Evolutionary conservation across 192 early-diverging fungal species (phyloP).

Genomic region (Backusella mclennaniae): DNA sequence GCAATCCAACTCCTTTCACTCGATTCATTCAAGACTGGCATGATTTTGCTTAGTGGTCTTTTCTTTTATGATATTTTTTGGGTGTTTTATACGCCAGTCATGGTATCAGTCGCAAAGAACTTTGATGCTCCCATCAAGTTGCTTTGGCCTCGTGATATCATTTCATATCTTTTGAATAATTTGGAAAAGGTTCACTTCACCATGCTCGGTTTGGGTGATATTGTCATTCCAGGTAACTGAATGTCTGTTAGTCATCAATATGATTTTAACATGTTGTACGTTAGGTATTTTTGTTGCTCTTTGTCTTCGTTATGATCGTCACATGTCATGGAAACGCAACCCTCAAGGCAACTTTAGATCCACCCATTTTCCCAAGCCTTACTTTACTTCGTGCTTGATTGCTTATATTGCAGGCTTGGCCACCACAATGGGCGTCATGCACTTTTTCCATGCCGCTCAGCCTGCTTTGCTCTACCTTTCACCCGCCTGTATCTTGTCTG

Average conservation of each 20-base stretch:
- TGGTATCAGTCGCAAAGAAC: constrained; percentile 96
- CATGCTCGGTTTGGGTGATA: constrained; percentile 96
- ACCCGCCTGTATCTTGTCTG: constrained; percentile 92
- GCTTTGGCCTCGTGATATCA: constrained; percentile 76
- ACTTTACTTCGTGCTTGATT: constrained; percentile 78
- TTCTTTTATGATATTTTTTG: constrained; percentile 99
- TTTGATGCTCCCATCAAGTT: constrained; percentile 98
- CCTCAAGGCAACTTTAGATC: constrained; percentile 51
- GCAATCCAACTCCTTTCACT: constrained; percentile 85
- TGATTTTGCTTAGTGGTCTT: constrained; percentile 85
- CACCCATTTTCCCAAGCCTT: constrained; percentile 77
- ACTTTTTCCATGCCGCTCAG: constrained; percentile 93
- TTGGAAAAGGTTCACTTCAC: constrained; percentile 62
- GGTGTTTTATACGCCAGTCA: constrained; percentile 98
- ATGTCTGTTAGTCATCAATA: too few species aligned
- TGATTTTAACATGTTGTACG: neutral
- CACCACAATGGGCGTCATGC: constrained; percentile 92
- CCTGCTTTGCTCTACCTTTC: constrained; percentile 96
- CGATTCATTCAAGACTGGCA: constrained; percentile 95
- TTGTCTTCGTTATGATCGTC: constrained; percentile 86
- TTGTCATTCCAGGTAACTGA: constrained; percentile 84
- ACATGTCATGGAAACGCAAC: constrained; percentile 61
- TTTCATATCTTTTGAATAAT: constrained; percentile 47
- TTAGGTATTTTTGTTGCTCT: constrained; percentile 88
- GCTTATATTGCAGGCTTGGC: constrained; percentile 82